Conservation (phyloP, 2,329 filamentous ascomycete genomes). For the Aspergillus texensis region DNA sequence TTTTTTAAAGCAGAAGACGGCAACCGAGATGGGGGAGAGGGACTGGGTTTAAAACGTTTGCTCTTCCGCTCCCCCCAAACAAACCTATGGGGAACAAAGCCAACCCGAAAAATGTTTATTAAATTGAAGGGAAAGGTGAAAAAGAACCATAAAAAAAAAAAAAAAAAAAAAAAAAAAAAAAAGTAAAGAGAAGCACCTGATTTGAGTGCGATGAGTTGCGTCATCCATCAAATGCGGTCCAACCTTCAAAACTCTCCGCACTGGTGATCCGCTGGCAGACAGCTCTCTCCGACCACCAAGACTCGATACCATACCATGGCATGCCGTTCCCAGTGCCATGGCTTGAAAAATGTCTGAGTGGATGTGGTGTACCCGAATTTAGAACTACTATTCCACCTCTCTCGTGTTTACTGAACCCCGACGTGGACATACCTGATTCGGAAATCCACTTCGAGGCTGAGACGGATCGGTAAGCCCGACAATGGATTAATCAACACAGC, state of each 20-base stretch:
- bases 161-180: not conserved
- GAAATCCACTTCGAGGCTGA: not conserved
- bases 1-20: too few relatives aligned
- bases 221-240: conserved; percentile 2
- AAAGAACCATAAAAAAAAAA: not conserved
- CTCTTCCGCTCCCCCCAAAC: too few relatives aligned
- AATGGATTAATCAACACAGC: not conserved
- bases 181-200: not conserved
- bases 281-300: not conserved
- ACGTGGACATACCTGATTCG: not conserved
- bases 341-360: not conserved
- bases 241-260: not conserved
- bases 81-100: not conserved
- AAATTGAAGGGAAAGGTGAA: not conserved
- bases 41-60: too few relatives aligned
- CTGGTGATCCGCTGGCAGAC: not conserved
- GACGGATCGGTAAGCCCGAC: not conserved
- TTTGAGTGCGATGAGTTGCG: not conserved
- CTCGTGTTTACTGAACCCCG: not conserved
- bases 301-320: not conserved
- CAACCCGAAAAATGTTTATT: not conserved
- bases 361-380: not conserved
- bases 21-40: too few relatives aligned
- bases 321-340: not conserved
- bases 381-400: not conserved